Conservation (phyloP, 768 basidiomycete species). For the Mycena sanguinolenta region DNA sequence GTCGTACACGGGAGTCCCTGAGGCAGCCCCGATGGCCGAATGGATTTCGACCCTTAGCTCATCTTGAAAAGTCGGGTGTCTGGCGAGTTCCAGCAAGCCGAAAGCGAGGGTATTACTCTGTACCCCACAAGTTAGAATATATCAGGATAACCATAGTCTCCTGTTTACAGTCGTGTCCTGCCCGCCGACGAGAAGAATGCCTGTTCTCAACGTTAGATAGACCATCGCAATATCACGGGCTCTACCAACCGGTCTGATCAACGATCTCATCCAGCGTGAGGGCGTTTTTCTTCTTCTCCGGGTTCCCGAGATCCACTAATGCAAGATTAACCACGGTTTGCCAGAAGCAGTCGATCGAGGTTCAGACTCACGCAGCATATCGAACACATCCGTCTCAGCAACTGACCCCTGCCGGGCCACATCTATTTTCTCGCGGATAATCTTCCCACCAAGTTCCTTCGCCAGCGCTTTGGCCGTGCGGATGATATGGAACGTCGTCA, state of each 20-base stretch:
- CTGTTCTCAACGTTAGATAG: neutral
- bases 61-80: slow-evolving; percentile 22
- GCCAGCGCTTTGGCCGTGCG: neutral
- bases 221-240: neutral
- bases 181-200: slow-evolving; percentile 1
- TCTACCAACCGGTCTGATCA: slow-evolving; percentile 2
- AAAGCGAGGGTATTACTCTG: slow-evolving; percentile 27
- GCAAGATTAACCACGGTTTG: neutral
- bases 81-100: slow-evolving; percentile 24
- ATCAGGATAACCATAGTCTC: neutral
- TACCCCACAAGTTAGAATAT: neutral
- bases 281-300: neutral
- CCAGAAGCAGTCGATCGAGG: neutral
- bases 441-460: neutral
- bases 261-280: slow-evolving; percentile 22
- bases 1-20: neutral
- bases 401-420: neutral
- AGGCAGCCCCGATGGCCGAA: neutral
- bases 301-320: neutral
- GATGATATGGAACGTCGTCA: neutral
- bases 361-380: neutral
- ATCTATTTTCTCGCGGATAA: slow-evolving; percentile 6
- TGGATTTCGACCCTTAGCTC: slow-evolving; percentile 24
- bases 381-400: neutral
- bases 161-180: slow-evolving; percentile 24